A percentile compares a stretch with the other conserved stretches of the same genome.
phyloP scores from a whole-genome alignment of 2,329 filamentous ascomycete genomes.

The Aspergillus udagawae region DNA sequence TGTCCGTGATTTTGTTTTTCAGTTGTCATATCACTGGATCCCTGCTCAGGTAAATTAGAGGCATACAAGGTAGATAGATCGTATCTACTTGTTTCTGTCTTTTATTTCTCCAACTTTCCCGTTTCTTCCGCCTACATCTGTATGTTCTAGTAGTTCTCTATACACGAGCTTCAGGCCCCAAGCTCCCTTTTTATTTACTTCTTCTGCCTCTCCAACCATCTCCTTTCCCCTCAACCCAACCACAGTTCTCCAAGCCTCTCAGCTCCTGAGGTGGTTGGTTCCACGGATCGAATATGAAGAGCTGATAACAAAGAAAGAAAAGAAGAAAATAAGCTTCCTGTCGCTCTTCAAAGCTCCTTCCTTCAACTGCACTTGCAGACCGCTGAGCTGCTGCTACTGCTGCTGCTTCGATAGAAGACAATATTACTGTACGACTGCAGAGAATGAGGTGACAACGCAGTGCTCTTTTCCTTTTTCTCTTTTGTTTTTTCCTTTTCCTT shows the following conservation, averaged over 20 bases:
- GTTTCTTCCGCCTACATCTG: not conserved
- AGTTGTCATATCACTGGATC: not conserved
- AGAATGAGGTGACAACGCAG: not conserved
- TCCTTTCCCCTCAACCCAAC: not conserved
- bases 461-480: slow-evolving; percentile 1
- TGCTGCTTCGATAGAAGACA: not conserved
- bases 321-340: not conserved
- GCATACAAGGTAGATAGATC: not conserved
- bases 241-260: not conserved
- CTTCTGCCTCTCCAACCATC: not conserved
- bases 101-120: not conserved
- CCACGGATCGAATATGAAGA: not conserved
- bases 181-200: not conserved
- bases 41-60: not conserved
- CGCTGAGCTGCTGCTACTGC: not conserved
- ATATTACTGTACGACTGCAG: not conserved
- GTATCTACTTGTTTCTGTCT: not conserved
- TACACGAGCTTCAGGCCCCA: not conserved
- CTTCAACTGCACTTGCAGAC: not conserved
- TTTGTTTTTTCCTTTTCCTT: not conserved
- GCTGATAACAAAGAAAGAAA: not conserved
- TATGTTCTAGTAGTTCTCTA: not conserved
- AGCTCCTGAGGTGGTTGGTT: not conserved
- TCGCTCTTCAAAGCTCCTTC: not conserved
- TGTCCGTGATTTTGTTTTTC: not conserved